phyloP scores from a whole-genome alignment of 1,284 basidiomycete genomes.

The Sanghuangporus sanghuang region DNA sequence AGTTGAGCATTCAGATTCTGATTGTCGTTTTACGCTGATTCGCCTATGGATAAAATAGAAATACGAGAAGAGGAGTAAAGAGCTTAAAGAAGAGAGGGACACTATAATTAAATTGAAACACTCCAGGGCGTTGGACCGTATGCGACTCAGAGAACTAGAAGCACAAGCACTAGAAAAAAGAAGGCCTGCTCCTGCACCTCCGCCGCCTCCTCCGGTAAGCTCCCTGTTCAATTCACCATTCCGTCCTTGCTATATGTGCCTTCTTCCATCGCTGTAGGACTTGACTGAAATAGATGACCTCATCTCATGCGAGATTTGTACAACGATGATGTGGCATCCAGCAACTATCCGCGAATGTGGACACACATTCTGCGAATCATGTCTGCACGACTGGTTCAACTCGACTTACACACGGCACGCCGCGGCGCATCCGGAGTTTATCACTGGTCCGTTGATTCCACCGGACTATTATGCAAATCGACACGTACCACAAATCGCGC shows the following conservation, averaged over 20 bases:
- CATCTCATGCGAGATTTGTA: conserved; percentile 10
- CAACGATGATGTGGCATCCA: conserved; percentile 11
- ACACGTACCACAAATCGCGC: conserved; percentile 11
- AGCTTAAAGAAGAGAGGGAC: no score
- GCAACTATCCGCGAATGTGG: conserved; percentile 50
- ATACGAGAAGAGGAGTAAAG: no score
- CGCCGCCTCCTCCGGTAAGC: not conserved
- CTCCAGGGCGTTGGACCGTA: no score
- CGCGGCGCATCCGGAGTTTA: conserved; percentile 40
- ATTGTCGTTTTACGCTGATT: no score
- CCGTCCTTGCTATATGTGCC: no score
- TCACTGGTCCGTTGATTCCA: conserved; percentile 25
- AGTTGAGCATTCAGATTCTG: not conserved
- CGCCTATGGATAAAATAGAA: no score
- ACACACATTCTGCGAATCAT: conserved; percentile 61
- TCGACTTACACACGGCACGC: conserved; percentile 46
- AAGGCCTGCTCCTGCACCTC: not conserved
- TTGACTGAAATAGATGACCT: conserved; percentile 4
- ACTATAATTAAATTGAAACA: no score
- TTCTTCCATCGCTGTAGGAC: not conserved
- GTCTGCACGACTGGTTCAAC: conserved; percentile 63
- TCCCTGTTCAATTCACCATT: no score
- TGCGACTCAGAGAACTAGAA: no score
- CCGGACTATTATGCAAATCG: not conserved
- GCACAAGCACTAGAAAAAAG: not conserved